Percentiles rank a stretch among this genome's conserved stretches.
These are phyloP conservation scores for Aspergillus steynii DNA, from an alignment of 495 filamentous ascomycete species.

Conservation along the genomic window DNA sequence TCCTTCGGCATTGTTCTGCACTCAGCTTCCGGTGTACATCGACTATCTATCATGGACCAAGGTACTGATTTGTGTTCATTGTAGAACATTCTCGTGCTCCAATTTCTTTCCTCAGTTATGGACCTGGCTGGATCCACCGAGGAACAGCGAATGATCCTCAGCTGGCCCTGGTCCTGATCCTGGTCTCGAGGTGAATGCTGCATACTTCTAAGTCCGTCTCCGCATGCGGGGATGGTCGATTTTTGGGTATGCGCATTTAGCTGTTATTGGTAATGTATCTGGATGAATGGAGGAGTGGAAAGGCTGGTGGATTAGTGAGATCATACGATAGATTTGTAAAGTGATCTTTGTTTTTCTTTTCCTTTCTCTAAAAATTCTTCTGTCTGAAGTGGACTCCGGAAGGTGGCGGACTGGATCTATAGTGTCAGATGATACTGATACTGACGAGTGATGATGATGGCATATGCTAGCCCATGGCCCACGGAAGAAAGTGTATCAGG, in stretches of 20 bases:
- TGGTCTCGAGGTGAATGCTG: neutral
- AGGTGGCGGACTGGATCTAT: conserved; percentile 1
- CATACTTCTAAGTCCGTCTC: neutral
- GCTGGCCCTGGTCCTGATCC: neutral
- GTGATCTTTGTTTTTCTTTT: neutral
- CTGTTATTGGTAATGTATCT: neutral
- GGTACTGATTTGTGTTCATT: neutral
- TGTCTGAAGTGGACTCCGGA: neutral
- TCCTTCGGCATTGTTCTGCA: neutral
- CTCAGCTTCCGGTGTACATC: neutral
- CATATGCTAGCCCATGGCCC: neutral
- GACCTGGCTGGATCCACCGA: neutral
- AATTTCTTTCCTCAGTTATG: neutral
- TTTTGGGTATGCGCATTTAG: neutral
- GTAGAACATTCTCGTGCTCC: neutral
- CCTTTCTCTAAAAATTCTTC: neutral
- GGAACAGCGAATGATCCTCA: neutral
- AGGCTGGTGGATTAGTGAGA: neutral
- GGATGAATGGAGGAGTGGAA: neutral
- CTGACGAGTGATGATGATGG: neutral
- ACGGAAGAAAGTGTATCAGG: neutral
- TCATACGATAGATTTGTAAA: neutral
- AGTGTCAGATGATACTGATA: neutral
- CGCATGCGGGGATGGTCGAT: neutral
- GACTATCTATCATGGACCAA: neutral